A percentile compares a stretch with the other conserved stretches of the same genome.
These are phyloP conservation scores for Tympanopsis confertula DNA, from an alignment of 2,329 filamentous ascomycete species.

Conservation along the genomic window DNA sequence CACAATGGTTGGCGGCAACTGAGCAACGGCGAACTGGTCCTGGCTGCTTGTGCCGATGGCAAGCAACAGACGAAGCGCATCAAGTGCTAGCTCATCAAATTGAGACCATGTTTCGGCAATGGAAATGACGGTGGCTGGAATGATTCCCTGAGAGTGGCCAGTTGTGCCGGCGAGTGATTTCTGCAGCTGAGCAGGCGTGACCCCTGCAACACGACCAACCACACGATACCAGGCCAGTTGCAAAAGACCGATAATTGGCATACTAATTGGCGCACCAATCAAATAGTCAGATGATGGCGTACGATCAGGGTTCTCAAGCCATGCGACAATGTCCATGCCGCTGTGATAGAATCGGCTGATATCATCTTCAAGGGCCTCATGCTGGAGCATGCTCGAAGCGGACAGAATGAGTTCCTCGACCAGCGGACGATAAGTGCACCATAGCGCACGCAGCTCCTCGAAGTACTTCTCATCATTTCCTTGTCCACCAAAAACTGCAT, in stretches of 20 bases:
- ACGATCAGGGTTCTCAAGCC: slow-evolving; percentile 11
- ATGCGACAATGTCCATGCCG: slow-evolving; percentile 15
- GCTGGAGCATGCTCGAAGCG: slow-evolving; percentile 2
- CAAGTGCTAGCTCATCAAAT: slow-evolving; percentile 13
- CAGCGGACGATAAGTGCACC: slow-evolving; percentile 8
- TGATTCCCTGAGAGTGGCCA: slow-evolving; percentile 24
- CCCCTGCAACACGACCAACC: slow-evolving; percentile 13
- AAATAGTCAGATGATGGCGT: slow-evolving; percentile 18
- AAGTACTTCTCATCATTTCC: slow-evolving; percentile 14
- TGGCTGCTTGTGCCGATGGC: slow-evolving; percentile 18
- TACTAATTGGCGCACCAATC: slow-evolving; percentile 20
- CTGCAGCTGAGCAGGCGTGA: slow-evolving; percentile 15
- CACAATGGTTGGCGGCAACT: slow-evolving; percentile 4
- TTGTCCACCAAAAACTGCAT: slow-evolving; percentile 34
- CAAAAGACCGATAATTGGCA: slow-evolving; percentile 22
- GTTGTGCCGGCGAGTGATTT: slow-evolving; percentile 11
- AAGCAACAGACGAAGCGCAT: slow-evolving; percentile 17
- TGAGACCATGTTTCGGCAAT: slow-evolving; percentile 17
- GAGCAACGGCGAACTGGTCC: slow-evolving; percentile 8
- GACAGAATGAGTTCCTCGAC: slow-evolving; percentile 4
- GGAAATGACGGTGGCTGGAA: slow-evolving; percentile 20
- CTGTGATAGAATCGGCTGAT: slow-evolving; percentile 6
- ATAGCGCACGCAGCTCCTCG: slow-evolving; percentile 11
- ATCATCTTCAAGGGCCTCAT: slow-evolving; percentile 1
- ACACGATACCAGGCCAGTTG: slow-evolving; percentile 17